Evolutionary conservation across 257 asterid species (phyloP), one percentile per base, ranked within the genome.

Genomic region (Voacanga thouarsii): DNA sequence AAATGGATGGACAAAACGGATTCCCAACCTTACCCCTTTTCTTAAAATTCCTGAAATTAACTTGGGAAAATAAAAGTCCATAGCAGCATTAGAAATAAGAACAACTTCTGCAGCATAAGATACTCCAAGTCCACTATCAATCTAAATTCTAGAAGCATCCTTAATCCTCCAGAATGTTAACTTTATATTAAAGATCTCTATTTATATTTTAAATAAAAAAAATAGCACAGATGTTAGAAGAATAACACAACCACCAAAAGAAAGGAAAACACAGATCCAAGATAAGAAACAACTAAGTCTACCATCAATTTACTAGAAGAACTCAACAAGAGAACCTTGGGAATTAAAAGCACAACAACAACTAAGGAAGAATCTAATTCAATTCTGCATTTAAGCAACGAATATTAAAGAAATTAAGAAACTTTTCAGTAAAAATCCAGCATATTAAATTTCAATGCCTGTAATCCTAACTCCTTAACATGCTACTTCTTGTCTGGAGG

Each of bases 401-500:
- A 43, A 30, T 21, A 57, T 47, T 75, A 78, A 63, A 82, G 67
- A 45, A 56, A 67, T n/a, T 47, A 50, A 51, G 19, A 51, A 66
- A 30, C 65, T 37, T 61, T 64, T 56, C 71, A 56, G 59, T 59
- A 73, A 18, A 45, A 18, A 53, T 44, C 74, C 84, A 61, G 64
- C 28, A 61, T 44, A 49, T 53, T 33, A 50, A 68, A 55, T 28
- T 50, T 69, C 45, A 45, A 30, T 49, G 56, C 75, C 79, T 73
- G 44, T 57, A 63, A 59, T 50, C 68, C 79, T 78, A 76, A 53
- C 59, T 77, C 26, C 77, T 80, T 55, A 33, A 66, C 67, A 80
- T 57, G 41, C 21, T 67, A 74, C 63, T 47, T 43, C 75, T 18
- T 76, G 65, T 71, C 18, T 77, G 74, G 75, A 71, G 28, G 60